These are phyloP conservation scores for Mimosa bimucronata DNA, from an alignment of 306 rosid genomes.

Conservation along the genomic window DNA sequence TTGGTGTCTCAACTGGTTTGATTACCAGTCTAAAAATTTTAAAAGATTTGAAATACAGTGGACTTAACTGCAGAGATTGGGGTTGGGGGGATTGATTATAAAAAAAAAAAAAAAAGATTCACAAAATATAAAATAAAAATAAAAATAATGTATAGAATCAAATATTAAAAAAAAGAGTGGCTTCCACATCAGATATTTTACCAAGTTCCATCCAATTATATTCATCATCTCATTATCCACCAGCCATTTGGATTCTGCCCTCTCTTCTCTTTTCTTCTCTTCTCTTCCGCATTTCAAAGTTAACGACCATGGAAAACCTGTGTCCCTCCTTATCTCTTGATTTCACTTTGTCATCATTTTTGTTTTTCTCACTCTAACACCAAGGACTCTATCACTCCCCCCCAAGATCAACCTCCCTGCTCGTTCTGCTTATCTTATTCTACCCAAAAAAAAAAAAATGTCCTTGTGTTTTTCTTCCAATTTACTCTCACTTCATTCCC, in stretches of 20 bases:
- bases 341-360: conserved; percentile 29
- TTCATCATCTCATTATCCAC: conserved; percentile 42
- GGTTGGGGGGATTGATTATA: too few species aligned
- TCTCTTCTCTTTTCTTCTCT: background rate
- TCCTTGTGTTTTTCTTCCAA: conserved; percentile 63
- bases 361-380: conserved; percentile 29
- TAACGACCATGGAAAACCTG: conserved; percentile 27
- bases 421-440: background rate
- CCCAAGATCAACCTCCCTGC: conserved; percentile 9
- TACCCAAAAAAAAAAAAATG: conserved; percentile 56
- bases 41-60: too few species aligned
- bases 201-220: background rate
- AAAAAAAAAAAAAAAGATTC: too few species aligned
- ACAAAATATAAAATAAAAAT: too few species aligned
- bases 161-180: background rate
- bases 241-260: conserved; percentile 52
- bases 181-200: conserved; percentile 13
- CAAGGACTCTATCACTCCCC: conserved; percentile 1
- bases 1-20: too few species aligned
- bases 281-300: background rate
- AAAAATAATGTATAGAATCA: background rate
- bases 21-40: too few species aligned
- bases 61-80: too few species aligned
- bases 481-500: conserved; percentile 55
- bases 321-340: conserved; percentile 24